Conservation (phyloP, 805 yeast genomes). For the Yamadazyma phyllophila region DNA sequence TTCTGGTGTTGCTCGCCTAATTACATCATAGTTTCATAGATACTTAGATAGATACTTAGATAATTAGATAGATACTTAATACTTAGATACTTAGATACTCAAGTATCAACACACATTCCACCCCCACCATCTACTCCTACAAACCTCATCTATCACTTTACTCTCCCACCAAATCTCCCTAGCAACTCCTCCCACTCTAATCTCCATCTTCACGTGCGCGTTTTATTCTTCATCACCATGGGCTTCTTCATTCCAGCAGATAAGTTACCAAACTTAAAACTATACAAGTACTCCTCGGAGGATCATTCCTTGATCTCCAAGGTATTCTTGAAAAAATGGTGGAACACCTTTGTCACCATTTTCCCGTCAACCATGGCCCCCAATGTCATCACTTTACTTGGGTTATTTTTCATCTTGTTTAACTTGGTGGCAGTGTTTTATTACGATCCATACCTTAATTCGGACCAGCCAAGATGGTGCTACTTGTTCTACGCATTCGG, state of each 20-base stretch:
- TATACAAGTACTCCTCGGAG: slow-evolving; percentile 68
- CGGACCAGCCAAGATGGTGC: slow-evolving; percentile 70
- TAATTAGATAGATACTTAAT: too few species aligned
- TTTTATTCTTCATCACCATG: slow-evolving; percentile 35
- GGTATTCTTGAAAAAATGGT: slow-evolving; percentile 76
- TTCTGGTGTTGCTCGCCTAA: too few species aligned
- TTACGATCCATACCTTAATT: slow-evolving; percentile 65
- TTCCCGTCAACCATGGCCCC: slow-evolving; percentile 93
- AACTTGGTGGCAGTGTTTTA: slow-evolving; percentile 65
- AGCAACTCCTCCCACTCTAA: too few species aligned
- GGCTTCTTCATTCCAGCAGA: slow-evolving; percentile 61
- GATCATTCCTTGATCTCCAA: slow-evolving; percentile 79
- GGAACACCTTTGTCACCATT: slow-evolving; percentile 66
- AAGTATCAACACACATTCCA: too few species aligned
- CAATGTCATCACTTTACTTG: slow-evolving; percentile 79
- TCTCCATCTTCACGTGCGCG: background rate
- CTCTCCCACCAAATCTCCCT: too few species aligned
- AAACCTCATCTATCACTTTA: too few species aligned
- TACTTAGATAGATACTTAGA: too few species aligned
- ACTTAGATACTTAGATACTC: too few species aligned
- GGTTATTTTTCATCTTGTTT: slow-evolving; percentile 66
- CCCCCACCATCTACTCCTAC: too few species aligned
- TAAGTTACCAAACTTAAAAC: slow-evolving; percentile 50
- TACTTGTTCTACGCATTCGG: slow-evolving; percentile 78
- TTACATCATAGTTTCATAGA: too few species aligned